Base-by-base conservation (phyloP, 345 rosid genomes). In the Triadica sebifera region DNA sequence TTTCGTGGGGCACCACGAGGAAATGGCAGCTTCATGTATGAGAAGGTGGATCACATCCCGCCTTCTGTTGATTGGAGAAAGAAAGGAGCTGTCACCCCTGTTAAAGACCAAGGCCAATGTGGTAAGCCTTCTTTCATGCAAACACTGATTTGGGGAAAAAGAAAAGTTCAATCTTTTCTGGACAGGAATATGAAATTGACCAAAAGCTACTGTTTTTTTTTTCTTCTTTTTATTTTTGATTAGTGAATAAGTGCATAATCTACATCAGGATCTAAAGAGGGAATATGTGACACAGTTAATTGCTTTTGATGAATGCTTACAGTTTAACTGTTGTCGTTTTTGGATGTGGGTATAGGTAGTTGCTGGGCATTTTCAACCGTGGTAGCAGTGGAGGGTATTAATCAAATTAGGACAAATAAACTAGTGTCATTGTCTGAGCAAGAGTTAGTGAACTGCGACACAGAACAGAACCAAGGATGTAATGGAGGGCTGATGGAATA, bases 51-150 rank as follows among this genome's bases (percentile, higher is more conserved):
- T 12, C 2, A 38, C 0, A 82, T 88, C 41, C 93, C 91, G 0
- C 45, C 83, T 0, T 80, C 93, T 0, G 85, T 94, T 64, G 94
- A 94, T 81, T 92, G 97, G 97, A 84, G 98, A 78, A 74, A 80
- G 74, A 88, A 85, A 53, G 98, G 97, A 3, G 94, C 93, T 3
- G 96, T 94, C 73, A 84, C 89, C 22, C 62, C 70, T 24, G 89
- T 92, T 34, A 94, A 94, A 85, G 85, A 94, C 75, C 98, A 94
- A 82, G 94, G 96, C 81, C 87, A 83, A 74, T 94, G 98, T 64
- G 96, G 98, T 93, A 78, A 73, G 77, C 12, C 9, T 24, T 22
- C 12, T 1, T 52, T 60, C 61, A 15, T 12, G 34, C 34, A 29
- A 29, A 29, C 34, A 29, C 34, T 29, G 34, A 29, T 29, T 29